These are phyloP conservation scores for Cladosporium sp. DNA, from an alignment of 2,329 filamentous ascomycete species.

Conservation along the genomic window DNA sequence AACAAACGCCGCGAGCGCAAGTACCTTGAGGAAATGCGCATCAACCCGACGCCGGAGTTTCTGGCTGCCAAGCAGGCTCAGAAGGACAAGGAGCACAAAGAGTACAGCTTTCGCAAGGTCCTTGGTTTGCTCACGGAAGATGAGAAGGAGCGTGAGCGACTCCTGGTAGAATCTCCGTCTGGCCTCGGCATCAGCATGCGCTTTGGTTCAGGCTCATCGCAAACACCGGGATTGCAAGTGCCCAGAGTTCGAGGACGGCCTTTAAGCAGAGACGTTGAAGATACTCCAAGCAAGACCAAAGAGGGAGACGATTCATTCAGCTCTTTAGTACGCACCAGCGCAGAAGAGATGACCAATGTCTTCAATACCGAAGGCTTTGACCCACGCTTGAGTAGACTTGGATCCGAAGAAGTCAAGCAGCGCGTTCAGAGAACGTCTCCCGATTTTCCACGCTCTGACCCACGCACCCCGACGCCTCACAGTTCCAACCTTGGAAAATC, in stretches of 20 bases:
- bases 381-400: constrained; percentile 6
- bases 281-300: background rate
- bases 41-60: constrained; percentile 1
- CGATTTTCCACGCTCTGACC: background rate
- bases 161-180: background rate
- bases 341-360: constrained; percentile 1
- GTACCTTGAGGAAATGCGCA: constrained; percentile 1
- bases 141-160: constrained; percentile 6
- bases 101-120: constrained; percentile 3
- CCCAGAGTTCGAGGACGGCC: background rate
- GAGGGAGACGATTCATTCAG: background rate
- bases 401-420: constrained; percentile 5
- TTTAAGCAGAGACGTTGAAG: background rate
- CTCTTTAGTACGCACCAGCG: background rate
- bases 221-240: no score
- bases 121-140: constrained; percentile 5
- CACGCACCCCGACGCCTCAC: background rate
- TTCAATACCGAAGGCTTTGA: constrained; percentile 8
- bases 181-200: constrained; percentile 1
- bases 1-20: background rate
- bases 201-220: no score
- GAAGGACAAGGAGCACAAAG: background rate
- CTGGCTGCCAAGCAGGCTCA: background rate
- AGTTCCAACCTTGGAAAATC: background rate
- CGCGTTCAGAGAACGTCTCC: background rate